Evolutionary conservation across 2,329 filamentous ascomycete species (phyloP).

Genomic region (Plenodomus tracheiphilus): DNA sequence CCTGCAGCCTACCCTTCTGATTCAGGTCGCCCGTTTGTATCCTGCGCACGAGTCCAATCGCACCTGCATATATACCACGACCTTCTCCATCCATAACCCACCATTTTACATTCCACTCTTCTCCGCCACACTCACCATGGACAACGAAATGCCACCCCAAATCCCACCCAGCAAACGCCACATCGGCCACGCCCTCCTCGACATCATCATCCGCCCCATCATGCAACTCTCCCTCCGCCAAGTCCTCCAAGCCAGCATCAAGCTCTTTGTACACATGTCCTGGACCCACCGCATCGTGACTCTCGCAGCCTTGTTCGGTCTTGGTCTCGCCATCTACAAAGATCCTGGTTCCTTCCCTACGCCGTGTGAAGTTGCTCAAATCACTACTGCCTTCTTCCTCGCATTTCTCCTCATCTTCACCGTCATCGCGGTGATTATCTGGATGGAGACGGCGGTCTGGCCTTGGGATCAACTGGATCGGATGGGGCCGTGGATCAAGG

Average conservation of each 20-base stretch:
- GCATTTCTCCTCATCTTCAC: slow-evolving; percentile 1
- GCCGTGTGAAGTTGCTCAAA: background rate
- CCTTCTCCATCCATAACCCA: background rate
- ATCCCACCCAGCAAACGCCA: background rate
- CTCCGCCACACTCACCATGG: background rate
- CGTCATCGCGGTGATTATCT: slow-evolving; percentile 4
- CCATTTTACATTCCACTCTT: background rate
- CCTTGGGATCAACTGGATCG: slow-evolving; percentile 9
- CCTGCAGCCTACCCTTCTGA: too few relatives aligned
- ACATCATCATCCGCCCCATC: background rate
- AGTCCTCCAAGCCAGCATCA: background rate
- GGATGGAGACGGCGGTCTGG: slow-evolving; percentile 5
- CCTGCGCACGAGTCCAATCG: too few relatives aligned
- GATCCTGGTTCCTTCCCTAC: background rate
- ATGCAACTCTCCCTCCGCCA: background rate
- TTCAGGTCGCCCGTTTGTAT: too few relatives aligned
- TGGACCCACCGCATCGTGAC: background rate
- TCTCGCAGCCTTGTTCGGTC: background rate
- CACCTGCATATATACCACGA: too few relatives aligned
- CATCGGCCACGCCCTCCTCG: background rate
- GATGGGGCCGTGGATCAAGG: slow-evolving; percentile 10
- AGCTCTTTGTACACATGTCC: background rate
- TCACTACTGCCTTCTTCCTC: background rate
- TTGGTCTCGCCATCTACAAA: background rate
- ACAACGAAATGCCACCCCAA: background rate